Conservation (phyloP, 2,329 filamentous ascomycete species). For the Colletotrichum nymphaeae region DNA sequence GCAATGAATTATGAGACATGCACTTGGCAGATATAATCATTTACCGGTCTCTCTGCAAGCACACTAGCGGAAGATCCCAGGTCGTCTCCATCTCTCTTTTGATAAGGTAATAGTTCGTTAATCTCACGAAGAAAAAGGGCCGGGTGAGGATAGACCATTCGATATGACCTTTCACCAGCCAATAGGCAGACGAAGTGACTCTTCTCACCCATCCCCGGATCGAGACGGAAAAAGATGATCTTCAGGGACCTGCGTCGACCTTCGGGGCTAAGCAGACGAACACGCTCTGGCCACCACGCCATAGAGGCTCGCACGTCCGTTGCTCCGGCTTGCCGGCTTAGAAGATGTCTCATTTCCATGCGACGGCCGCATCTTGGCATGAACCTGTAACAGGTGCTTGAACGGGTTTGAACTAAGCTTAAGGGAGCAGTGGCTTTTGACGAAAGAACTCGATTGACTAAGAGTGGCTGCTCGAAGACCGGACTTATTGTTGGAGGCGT, state of each 20-base stretch:
- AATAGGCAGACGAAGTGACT: neutral
- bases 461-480: neutral
- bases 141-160: neutral
- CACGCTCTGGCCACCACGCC: constrained; percentile 22
- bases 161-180: neutral
- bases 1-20: constrained; percentile 19
- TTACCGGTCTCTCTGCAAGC: neutral
- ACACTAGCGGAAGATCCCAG: neutral
- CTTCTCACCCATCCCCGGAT: neutral
- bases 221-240: neutral
- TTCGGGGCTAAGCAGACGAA: neutral
- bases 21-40: neutral
- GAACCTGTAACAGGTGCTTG: constrained; percentile 7
- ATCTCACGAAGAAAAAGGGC: neutral
- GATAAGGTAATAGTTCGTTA: neutral
- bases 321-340: neutral
- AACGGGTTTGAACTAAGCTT: neutral
- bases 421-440: constrained; percentile 3
- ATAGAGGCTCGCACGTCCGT: neutral
- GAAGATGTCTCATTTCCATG: constrained; percentile 20
- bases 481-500: constrained; percentile 2
- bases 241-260: constrained; percentile 4
- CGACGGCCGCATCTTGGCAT: constrained; percentile 16
- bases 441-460: neutral
- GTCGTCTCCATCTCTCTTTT: neutral